Evolutionary conservation across 208 protist genomes (phyloP), one percentile per base, ranked within the genome.

Genomic region (Trypanosoma scelopori): DNA sequence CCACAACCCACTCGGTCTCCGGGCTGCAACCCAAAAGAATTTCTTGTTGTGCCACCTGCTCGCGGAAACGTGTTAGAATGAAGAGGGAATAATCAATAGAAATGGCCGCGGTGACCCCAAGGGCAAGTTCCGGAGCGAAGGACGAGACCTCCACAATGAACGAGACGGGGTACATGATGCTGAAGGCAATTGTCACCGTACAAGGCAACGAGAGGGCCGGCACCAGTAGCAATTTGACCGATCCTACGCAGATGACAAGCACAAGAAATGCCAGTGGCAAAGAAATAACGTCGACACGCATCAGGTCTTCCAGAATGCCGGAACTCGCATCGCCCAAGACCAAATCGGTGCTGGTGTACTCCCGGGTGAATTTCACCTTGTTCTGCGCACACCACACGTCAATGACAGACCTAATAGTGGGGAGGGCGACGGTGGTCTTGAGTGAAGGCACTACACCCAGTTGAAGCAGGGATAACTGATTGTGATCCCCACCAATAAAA

Each of bases 51-150:
- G 5, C 43, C 27, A 83, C 41, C 56, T 82, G 74, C 52, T 86
- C 84, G 13, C 57, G 49, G 53, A 74, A 87, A 55, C 81, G 67
- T 13, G 84, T 72, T 16, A 87, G 65, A 20, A 87, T 65, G 55
- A 91, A 87, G 20, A 87, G 68, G 20, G 71, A 72, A 73, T 89
- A 89, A 62, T 89, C 83, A 20, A 86, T 75, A 23, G 56, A 72
- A 48, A 85, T 65, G 13, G 82, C 75, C 20, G 78, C 74, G 18
- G 69, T 47, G 15, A 62, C 43, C 15, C 52, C 56, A 28, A 79
- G 49, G 2, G 73, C 37, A 7, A 78, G 16, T 27, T 64, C 56
- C 3, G 73, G 66, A 0, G 73, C 73, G 51, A 65, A 53, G 0
- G 73, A 50, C 32, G 58, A 78, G 6, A 78, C 49, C 0, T 43